Base-by-base conservation (phyloP, 768 basidiomycete species). In the Boletus huronensis region DNA sequence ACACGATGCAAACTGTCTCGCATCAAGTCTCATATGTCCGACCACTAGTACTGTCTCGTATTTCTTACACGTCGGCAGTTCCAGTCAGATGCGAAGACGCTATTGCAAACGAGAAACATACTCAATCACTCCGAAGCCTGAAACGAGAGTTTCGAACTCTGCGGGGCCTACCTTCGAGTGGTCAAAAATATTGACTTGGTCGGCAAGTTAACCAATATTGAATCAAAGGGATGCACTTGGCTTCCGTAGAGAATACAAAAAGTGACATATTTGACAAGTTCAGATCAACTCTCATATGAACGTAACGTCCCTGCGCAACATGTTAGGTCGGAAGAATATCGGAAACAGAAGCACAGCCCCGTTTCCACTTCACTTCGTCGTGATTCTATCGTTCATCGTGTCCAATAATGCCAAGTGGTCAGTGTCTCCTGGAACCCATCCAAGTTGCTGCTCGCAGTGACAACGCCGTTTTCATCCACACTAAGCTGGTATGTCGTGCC, bases 381-480 rank as follows among this genome's bases (percentile, higher is more conserved):
- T 6, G 17, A 11, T 26, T n/a, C 23, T 41, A 25, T 16, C 9
- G 11, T 11, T 17, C 31, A 23, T n/a, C 21, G 16, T n/a, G 32
- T 11, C 38, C 42, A 58, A 26, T 45, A 39, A 32, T 58, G 25
- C 55, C 72, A 74, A 17, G 52, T 53, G 6, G 66, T 74, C 7
- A 68, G 14, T 8, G 73, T 72, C 49, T 71, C 65, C 56, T 71
- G 71, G 55, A 76, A 73, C 13, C 78, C 79, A 56, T 79, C 72
- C 39, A 43, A 42, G 47, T 77, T 74, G n/a, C 64, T 63, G 41
- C 64, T 68, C 48, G 68, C 59, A 10, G 67, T 66, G 35, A 77
- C 69, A 17, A 78, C 60, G 2, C 68, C 69, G 2, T 55, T 48
- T 25, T 59, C 61, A 47, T 64, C 63, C n/a, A 77, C 68, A 55